These are phyloP conservation scores for Pistacia integerrima DNA, from an alignment of 345 rosid species.

Conservation along the genomic window DNA sequence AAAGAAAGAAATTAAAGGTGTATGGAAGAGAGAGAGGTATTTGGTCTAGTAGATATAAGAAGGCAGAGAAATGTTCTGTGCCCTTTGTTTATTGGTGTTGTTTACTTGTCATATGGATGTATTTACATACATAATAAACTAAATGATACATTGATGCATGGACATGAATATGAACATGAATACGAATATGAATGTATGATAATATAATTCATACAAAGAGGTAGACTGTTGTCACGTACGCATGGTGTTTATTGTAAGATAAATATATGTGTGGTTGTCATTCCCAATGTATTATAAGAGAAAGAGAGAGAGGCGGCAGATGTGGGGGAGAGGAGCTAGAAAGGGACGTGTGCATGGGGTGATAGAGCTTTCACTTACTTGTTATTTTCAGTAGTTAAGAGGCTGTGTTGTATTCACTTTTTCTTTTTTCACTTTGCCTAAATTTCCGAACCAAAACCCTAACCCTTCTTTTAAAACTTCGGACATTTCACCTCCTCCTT, in stretches of 20 bases:
- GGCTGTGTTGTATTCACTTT: constrained; percentile 26
- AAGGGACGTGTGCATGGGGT: constrained; percentile 60
- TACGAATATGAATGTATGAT: background rate
- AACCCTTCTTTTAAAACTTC: constrained; percentile 26
- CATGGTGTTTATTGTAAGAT: background rate
- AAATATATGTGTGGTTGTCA: constrained; percentile 32
- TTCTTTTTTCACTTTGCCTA: constrained; percentile 19
- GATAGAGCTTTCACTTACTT: constrained; percentile 47
- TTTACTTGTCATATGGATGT: constrained; percentile 9
- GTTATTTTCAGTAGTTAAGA: constrained; percentile 49
- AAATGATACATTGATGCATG: constrained; percentile 14
- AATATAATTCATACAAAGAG: background rate
- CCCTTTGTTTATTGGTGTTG: constrained; percentile 23
- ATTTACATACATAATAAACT: background rate
- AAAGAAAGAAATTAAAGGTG: constrained; percentile 15
- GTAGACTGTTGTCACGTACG: background rate
- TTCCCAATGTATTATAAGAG: constrained; percentile 39
- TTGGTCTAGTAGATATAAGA: constrained; percentile 31
- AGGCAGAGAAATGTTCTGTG: constrained; percentile 19
- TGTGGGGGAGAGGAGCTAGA: constrained; percentile 53
- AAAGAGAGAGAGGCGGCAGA: constrained; percentile 46
- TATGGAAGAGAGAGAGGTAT: constrained; percentile 16
- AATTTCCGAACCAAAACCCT: constrained; percentile 52
- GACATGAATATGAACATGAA: background rate
- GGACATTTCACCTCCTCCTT: constrained; percentile 33